Conservation (phyloP, 345 rosid genomes). For the Gossypium thurberi region DNA sequence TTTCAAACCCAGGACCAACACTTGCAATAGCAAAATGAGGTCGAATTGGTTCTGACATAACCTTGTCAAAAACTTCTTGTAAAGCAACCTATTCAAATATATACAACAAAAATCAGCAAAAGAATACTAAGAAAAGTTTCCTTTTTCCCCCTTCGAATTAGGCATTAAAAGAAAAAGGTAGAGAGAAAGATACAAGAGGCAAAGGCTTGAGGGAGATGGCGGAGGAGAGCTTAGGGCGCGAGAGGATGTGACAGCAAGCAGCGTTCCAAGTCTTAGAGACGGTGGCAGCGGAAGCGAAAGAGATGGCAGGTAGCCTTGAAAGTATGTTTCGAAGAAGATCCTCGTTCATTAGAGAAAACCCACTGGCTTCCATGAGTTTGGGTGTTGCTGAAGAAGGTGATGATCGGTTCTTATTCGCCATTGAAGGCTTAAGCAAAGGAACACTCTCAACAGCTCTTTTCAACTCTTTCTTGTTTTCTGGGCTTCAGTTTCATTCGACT, state of each 20-base stretch:
- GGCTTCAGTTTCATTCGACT: too few relatives aligned
- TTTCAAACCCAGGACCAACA: constrained; percentile 12
- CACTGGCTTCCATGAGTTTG: not conserved
- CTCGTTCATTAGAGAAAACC: constrained; percentile 17
- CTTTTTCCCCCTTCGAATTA: not conserved
- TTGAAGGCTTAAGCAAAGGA: not conserved
- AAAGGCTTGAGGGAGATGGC: constrained; percentile 41
- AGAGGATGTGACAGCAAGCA: constrained; percentile 33
- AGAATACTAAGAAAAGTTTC: not conserved
- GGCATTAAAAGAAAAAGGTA: not conserved
- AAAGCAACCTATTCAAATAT: constrained; percentile 34
- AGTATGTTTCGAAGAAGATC: constrained; percentile 40
- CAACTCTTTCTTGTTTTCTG: not conserved
- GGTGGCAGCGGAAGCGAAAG: constrained; percentile 48
- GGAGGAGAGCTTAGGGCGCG: constrained; percentile 49
- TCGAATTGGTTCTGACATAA: constrained; percentile 45
- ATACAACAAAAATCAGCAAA: not conserved
- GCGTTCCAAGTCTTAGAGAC: constrained; percentile 46
- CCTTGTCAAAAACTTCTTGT: constrained; percentile 45
- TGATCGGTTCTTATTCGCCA: constrained; percentile 3
- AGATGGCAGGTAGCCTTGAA: constrained; percentile 34
- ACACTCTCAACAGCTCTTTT: not conserved
- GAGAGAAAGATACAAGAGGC: constrained; percentile 24
- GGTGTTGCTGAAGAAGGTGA: not conserved
- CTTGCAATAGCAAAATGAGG: constrained; percentile 60